Conservation (phyloP, 352 stramenopile species). For the Globisporangium irregulare region DNA sequence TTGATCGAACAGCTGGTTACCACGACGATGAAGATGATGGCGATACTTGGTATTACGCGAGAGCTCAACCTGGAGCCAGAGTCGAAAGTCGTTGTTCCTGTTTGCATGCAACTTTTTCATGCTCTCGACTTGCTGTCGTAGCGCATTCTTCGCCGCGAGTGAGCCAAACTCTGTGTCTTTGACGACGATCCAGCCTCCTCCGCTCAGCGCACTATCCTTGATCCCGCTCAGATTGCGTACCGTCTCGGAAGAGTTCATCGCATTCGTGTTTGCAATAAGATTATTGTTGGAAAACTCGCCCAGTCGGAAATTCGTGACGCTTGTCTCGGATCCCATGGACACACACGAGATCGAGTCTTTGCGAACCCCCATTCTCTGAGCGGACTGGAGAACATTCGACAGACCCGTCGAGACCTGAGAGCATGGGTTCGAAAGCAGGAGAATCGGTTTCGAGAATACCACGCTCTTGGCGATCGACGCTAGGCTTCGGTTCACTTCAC, state of each 20-base stretch:
- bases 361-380: conserved; percentile 2
- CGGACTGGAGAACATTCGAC: conserved; percentile 14
- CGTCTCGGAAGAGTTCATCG: conserved; percentile 6
- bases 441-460: conserved; percentile 14
- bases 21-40: neutral
- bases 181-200: conserved; percentile 32
- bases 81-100: conserved; percentile 28
- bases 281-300: conserved; percentile 16
- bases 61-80: conserved; percentile 32
- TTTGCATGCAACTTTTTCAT: conserved; percentile 25
- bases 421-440: conserved; percentile 12
- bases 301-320: conserved; percentile 12
- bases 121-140: conserved; percentile 31
- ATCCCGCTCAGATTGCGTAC: conserved; percentile 21
- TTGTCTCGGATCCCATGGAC: conserved; percentile 13
- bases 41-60: neutral
- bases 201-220: conserved; percentile 24
- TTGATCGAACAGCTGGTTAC: no score
- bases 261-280: conserved; percentile 9
- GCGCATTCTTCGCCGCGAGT: conserved; percentile 17
- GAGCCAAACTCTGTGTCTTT: conserved; percentile 17
- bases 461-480: conserved; percentile 2
- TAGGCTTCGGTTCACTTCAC: conserved; percentile 3
- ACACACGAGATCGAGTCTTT: conserved; percentile 16
- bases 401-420: neutral